Evolutionary conservation across 139 green algal genomes (phyloP).

Genomic region (Gonium pectorale): DNA sequence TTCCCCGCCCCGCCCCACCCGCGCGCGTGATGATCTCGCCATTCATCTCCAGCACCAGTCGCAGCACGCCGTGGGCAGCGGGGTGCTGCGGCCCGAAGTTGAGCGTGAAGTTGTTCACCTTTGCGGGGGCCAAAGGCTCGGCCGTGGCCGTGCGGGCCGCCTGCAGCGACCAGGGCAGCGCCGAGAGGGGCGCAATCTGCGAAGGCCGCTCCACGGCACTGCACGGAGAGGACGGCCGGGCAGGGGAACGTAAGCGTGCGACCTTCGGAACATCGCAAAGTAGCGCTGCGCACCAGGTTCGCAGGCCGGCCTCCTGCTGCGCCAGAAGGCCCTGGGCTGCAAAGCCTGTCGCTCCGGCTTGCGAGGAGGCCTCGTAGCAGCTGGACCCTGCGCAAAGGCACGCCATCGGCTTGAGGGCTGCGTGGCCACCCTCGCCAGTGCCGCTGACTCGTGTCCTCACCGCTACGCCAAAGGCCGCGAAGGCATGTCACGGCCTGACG

Average conservation of each 20-base stretch:
- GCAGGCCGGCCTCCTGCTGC: slow-evolving; percentile 25
- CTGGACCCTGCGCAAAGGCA: too few relatives aligned
- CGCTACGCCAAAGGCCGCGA: slow-evolving; percentile 28
- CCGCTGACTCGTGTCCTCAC: neutral
- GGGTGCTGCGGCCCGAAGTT: slow-evolving; percentile 95
- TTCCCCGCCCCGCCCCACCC: slow-evolving; percentile 41
- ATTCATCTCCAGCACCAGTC: slow-evolving; percentile 91
- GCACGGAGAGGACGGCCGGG: neutral
- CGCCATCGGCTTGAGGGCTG: too few relatives aligned
- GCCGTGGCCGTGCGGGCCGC: slow-evolving; percentile 52
- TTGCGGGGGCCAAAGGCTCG: slow-evolving; percentile 58
- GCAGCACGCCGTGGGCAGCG: slow-evolving; percentile 88
- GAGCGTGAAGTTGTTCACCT: slow-evolving; percentile 89
- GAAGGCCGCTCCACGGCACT: neutral
- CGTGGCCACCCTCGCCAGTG: neutral
- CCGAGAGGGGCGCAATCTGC: slow-evolving; percentile 25
- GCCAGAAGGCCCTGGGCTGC: neutral
- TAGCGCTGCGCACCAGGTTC: slow-evolving; percentile 35
- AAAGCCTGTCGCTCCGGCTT: neutral
- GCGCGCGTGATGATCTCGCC: slow-evolving; percentile 75
- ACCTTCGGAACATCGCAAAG: too few relatives aligned
- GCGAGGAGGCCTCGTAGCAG: too few relatives aligned
- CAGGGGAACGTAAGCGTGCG: too few relatives aligned
- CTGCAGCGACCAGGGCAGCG: slow-evolving; percentile 40
- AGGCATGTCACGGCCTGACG: slow-evolving; percentile 41